These are phyloP conservation scores for Phytopythium montanum DNA, from an alignment of 352 stramenopile species.

Conservation along the genomic window DNA sequence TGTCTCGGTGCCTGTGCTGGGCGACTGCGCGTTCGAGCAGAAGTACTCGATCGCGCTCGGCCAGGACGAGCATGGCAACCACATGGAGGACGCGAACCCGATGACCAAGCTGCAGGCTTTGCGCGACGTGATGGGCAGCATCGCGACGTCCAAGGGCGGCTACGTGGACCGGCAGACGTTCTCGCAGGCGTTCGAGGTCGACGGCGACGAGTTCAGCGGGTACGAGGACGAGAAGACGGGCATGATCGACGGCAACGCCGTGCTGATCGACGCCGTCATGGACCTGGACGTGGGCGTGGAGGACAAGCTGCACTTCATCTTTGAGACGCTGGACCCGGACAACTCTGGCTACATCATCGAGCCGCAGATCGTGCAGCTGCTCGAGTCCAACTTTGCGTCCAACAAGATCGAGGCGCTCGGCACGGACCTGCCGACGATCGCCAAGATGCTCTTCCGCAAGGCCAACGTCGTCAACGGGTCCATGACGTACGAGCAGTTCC, in stretches of 20 bases:
- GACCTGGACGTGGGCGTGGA: conserved; percentile 68
- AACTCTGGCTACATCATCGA: conserved; percentile 47
- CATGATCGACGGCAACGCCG: conserved; percentile 67
- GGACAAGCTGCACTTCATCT: conserved; percentile 83
- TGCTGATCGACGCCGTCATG: conserved; percentile 80
- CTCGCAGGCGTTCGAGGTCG: conserved; percentile 68
- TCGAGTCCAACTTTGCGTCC: conserved; percentile 69
- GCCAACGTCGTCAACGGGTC: conserved; percentile 44
- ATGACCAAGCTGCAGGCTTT: conserved; percentile 65
- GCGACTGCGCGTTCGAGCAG: conserved; percentile 62
- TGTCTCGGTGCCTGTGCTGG: conserved; percentile 58
- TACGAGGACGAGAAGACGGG: conserved; percentile 43
- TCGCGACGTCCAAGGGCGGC: conserved; percentile 48
- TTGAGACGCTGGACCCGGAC: conserved; percentile 71
- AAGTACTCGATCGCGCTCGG: conserved; percentile 66
- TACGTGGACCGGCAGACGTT: conserved; percentile 76
- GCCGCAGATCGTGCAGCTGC: conserved; percentile 57
- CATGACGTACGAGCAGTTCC: conserved; percentile 76
- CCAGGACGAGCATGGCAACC: conserved; percentile 37
- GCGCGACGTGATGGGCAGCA: conserved; percentile 69
- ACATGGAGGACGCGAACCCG: conserved; percentile 23
- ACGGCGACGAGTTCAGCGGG: conserved; percentile 45
- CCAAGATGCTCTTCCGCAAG: conserved; percentile 68
- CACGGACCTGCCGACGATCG: conserved; percentile 63
- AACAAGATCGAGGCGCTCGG: conserved; percentile 74